Evolutionary conservation across 257 asterid genomes (phyloP).

Genomic region (Handroanthus guayacan): DNA sequence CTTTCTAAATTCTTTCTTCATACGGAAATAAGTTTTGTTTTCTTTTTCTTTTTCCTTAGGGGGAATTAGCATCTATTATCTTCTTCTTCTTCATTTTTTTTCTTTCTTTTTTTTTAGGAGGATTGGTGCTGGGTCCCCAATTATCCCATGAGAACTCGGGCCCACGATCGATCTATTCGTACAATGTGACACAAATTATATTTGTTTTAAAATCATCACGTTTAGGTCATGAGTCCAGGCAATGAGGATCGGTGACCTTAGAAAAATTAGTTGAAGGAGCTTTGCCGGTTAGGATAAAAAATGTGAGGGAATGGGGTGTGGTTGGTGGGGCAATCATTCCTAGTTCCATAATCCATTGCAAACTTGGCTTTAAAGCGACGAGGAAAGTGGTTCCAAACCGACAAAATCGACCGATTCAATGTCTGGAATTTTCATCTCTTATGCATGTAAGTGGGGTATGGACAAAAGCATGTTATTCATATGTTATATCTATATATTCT

Average conservation of each 20-base stretch:
- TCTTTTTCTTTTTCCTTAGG: too few species aligned
- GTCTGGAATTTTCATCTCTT: not conserved
- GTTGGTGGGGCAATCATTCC: conserved; percentile 3
- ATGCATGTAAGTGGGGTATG: not conserved
- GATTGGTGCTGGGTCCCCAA: too few species aligned
- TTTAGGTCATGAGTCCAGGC: too few species aligned
- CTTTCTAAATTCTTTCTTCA: not conserved
- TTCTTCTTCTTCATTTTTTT: too few species aligned
- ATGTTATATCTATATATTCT: not conserved
- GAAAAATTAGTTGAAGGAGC: not conserved
- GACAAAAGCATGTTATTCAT: not conserved
- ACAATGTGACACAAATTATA: too few species aligned
- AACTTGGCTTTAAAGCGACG: conserved; percentile 1
- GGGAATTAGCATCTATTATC: too few species aligned
- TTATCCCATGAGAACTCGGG: too few species aligned
- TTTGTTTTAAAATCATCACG: too few species aligned
- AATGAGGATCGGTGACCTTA: too few species aligned
- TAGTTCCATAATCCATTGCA: not conserved
- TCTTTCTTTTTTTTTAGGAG: too few species aligned
- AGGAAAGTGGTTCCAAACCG: not conserved
- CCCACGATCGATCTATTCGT: too few species aligned
- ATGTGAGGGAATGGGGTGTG: not conserved
- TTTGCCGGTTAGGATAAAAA: not conserved
- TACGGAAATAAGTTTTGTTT: too few species aligned
- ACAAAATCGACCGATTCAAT: conserved; percentile 1